Base-by-base conservation (phyloP, 2,329 filamentous ascomycete species). In the Diaporthe velutina region DNA sequence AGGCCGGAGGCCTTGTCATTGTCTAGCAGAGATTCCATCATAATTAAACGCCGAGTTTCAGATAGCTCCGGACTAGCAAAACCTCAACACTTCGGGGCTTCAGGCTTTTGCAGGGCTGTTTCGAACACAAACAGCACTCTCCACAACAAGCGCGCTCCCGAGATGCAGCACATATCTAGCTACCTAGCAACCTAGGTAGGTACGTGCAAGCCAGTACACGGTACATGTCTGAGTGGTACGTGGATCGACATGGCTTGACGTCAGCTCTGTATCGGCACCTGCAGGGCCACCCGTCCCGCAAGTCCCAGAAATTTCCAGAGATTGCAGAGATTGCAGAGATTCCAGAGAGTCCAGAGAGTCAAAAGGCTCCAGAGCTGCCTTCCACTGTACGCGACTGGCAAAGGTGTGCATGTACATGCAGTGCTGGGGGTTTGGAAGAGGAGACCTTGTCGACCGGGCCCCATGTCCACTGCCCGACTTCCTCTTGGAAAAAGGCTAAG, bases 181-280 rank as follows among this genome's bases (percentile, higher is more conserved):
- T n/a, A n/a, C n/a, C n/a, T n/a, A n/a, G n/a, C n/a, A n/a, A n/a
- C n/a, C 30, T 50, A 17, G 3, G 12, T 25, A 8, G 28, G 40
- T 30, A 30, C 17, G 17, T 12, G 22, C 40, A 45, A 9, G 28
- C 10, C 28, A 38, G 45, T 50, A 38, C 45, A 67, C n/a, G 10
- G 40, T 38, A 35, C 30, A 25, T 50, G 28, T 4, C 28, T 7
- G 30, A 19, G 61, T 67, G 61, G 45, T 28, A 38, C 45, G 61
- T 54, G 64, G 64, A 68, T 68, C 64, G 64, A 54, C 64, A 25
- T 17, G 64, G n/a, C 45, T 30, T 68, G 64, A 68, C 64, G 64
- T 68, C 64, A 68, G 45, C 48, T 22, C 25, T 68, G 64, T 68
- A 3, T 68, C 64, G 45, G 33, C 64, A 68, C 35, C 28, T 52